These are phyloP conservation scores for Lichenothelia convexa DNA, from an alignment of 495 filamentous ascomycete genomes.

Conservation along the genomic window DNA sequence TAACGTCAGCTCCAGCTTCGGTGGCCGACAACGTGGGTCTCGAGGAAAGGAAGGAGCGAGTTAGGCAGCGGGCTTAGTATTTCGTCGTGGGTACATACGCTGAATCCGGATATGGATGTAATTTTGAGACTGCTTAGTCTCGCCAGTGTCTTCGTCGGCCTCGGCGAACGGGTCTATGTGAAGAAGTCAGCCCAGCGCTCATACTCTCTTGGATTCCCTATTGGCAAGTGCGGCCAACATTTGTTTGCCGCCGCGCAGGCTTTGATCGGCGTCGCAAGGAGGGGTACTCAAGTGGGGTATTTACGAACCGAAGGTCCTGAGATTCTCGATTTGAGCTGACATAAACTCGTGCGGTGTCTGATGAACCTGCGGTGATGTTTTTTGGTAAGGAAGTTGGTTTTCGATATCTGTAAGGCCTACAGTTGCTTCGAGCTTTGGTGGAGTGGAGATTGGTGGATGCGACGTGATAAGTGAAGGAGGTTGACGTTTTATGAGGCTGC, in stretches of 20 bases:
- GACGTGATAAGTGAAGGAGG: too few relatives aligned
- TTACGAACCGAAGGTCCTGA: slow-evolving; percentile 91
- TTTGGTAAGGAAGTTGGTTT: too few relatives aligned
- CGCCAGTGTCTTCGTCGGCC: slow-evolving; percentile 97
- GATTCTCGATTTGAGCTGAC: slow-evolving; percentile 77
- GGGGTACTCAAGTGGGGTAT: slow-evolving; percentile 16
- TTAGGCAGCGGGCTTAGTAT: too few relatives aligned
- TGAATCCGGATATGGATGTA: slow-evolving; percentile 99
- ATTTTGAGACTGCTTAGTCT: slow-evolving; percentile 83
- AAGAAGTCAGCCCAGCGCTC: background rate
- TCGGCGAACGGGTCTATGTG: slow-evolving; percentile 97
- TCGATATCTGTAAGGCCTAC: too few relatives aligned
- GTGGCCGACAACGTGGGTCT: background rate
- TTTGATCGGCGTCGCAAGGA: slow-evolving; percentile 7
- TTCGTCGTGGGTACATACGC: slow-evolving; percentile 70
- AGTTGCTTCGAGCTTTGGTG: too few relatives aligned
- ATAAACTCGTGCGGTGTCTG: slow-evolving; percentile 1
- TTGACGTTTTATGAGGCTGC: too few relatives aligned
- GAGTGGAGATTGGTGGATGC: too few relatives aligned
- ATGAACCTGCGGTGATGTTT: too few relatives aligned
- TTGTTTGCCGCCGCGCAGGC: slow-evolving; percentile 1
- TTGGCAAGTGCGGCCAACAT: background rate
- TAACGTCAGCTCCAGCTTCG: background rate
- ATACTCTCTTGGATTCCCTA: background rate
- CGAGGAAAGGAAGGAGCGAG: slow-evolving; percentile 1